Evolutionary conservation across 257 asterid genomes (phyloP).

Genomic region (Parsonsia alboflavescens): DNA sequence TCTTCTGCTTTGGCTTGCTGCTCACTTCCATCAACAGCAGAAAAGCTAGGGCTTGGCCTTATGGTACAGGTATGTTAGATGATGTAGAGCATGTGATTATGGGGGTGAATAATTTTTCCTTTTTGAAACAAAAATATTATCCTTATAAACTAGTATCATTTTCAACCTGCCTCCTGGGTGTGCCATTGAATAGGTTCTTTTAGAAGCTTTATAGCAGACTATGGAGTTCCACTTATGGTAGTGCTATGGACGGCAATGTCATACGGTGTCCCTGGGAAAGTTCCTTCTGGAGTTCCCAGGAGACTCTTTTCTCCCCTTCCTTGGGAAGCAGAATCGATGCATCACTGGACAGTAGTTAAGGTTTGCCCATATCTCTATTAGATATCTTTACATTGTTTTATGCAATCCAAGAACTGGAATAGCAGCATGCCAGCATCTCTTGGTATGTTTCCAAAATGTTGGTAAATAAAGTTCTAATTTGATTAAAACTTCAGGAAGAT

Average conservation of each 20-base stretch:
- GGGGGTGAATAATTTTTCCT: not conserved
- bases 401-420: not conserved
- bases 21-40: slow-evolving; percentile 67
- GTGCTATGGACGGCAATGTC: slow-evolving; percentile 77
- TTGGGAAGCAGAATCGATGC: slow-evolving; percentile 62
- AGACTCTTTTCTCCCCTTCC: slow-evolving; percentile 81
- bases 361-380: slow-evolving; percentile 23
- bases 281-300: slow-evolving; percentile 82
- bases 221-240: slow-evolving; percentile 88
- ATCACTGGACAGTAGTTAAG: slow-evolving; percentile 86
- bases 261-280: slow-evolving; percentile 45
- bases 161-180: not conserved
- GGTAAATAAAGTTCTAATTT: not conserved
- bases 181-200: slow-evolving; percentile 45
- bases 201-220: slow-evolving; percentile 81
- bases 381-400: not conserved
- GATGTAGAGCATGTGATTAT: not conserved
- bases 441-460: not conserved
- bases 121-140: not conserved
- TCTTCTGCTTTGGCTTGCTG: slow-evolving; percentile 71
- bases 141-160: too few relatives aligned
- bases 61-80: slow-evolving; percentile 61
- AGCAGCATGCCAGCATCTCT: not conserved
- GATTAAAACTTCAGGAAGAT: not conserved
- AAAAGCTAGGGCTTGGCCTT: slow-evolving; percentile 88